Evolutionary conservation across 108 stramenopile species (phyloP).

Genomic region (Pinguiococcus pyrenoidosus): DNA sequence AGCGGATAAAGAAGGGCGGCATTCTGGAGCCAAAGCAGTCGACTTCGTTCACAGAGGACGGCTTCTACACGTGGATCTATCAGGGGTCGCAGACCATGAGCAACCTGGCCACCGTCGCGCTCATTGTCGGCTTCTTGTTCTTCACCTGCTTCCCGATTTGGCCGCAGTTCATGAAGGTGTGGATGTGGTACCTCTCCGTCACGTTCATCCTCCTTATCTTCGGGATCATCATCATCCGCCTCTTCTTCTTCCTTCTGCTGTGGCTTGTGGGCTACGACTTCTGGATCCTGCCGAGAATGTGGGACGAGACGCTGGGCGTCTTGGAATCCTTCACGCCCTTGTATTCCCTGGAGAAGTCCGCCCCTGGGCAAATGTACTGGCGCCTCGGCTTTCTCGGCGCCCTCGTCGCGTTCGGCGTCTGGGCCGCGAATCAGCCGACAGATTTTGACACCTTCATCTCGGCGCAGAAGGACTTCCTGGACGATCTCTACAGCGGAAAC

Average conservation of each 20-base stretch:
- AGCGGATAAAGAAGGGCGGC: conserved; percentile 1
- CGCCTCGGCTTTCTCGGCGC: conserved; percentile 73
- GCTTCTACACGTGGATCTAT: conserved; percentile 92
- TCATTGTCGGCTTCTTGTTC: conserved; percentile 80
- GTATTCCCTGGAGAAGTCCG: conserved; percentile 14
- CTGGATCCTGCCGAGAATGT: conserved; percentile 92
- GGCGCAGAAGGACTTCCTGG: conserved; percentile 92
- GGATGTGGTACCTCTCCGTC: conserved; percentile 89
- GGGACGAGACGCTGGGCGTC: conserved; percentile 86
- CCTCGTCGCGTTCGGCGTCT: conserved; percentile 82
- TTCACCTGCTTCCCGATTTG: conserved; percentile 96
- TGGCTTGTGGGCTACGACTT: conserved; percentile 91
- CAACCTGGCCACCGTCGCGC: conserved; percentile 73
- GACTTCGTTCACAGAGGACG: conserved; percentile 61
- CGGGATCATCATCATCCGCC: conserved; percentile 65
- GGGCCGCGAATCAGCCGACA: conserved; percentile 95
- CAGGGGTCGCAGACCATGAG: conserved; percentile 81
- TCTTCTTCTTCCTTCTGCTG: conserved; percentile 68
- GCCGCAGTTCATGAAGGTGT: conserved; percentile 85
- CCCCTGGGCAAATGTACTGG: conserved; percentile 67
- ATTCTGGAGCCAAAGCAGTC: conserved; percentile 38
- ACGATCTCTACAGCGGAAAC: conserved; percentile 93
- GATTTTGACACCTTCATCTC: conserved; percentile 94
- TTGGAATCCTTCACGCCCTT: conserved; percentile 84
- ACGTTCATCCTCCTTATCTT: conserved; percentile 84